Base-by-base conservation (phyloP, 768 basidiomycete species). In the Lactarius deliciosus region DNA sequence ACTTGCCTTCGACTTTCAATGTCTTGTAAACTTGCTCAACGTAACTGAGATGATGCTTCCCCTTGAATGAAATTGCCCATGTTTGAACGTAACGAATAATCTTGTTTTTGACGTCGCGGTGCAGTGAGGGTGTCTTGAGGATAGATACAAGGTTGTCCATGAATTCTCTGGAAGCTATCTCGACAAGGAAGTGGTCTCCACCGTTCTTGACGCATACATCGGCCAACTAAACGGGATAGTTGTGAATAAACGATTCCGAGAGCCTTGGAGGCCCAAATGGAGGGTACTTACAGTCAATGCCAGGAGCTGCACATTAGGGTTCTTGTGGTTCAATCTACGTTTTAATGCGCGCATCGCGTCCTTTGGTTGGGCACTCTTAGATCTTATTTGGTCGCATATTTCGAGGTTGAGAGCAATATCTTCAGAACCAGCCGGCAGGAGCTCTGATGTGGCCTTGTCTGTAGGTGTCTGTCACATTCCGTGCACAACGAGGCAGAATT, bases 151-250 rank as follows among this genome's bases (percentile, higher is more conserved):
- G 83, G 74, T 96, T 96, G 76, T 96, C 95, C 77, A 96, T 88
- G 74, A 96, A 96, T 74, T 98, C 95, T 63, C 93, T 83, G 6
- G 92, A 93, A 6, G 91, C 87, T 56, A 96, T 77, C 75, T 97
- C 94, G 2, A 76, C 76, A 59, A 98, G 79, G 74, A 99, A 98
- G 54, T 88, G 86, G 70, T 98, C 94, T 0, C 97, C 97, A 11
- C 94, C 94, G 73, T 99, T 99, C 87, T 99, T 99, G 76, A 98
- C 84, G 73, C 93, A 95, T 10, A 88, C 82, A 76, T 98, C 97
- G 57, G 91, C 87, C 58, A 98, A 81, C 91, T 96, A 74, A 61
- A 64, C 20, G 64, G 64, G 34, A 64, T 45, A 57, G 36, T 59
- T 55, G 34, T 38, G 10, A 34, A 62, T 57, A 61, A 55, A 64